A percentile compares a stretch with the other conserved stretches of the same genome.
Conservation (phyloP, 2,329 filamentous ascomycete genomes). For the Clonostachys chloroleuca region DNA sequence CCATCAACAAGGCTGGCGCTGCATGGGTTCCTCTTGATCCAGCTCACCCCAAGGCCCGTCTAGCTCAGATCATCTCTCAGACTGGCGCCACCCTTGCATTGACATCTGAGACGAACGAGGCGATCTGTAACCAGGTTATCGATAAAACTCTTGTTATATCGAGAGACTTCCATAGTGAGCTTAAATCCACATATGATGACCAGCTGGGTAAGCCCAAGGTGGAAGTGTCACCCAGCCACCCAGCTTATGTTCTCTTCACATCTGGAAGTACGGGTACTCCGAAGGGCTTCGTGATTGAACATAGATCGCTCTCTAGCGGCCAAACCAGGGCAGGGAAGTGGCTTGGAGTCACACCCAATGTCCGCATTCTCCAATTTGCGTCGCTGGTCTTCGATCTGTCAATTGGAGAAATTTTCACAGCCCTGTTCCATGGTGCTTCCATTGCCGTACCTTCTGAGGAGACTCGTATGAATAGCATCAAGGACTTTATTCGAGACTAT, state of each 20-base stretch:
- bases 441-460: slow-evolving; percentile 11
- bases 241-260: slow-evolving; percentile 17
- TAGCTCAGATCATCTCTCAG: slow-evolving; percentile 3
- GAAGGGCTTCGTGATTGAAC: slow-evolving; percentile 25
- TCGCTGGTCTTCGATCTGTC: slow-evolving; percentile 45
- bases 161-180: too few species aligned
- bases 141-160: background rate
- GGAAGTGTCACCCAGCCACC: background rate
- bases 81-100: slow-evolving; percentile 1
- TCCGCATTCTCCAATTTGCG: slow-evolving; percentile 30
- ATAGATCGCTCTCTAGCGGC: slow-evolving; percentile 47
- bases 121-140: slow-evolving; percentile 3
- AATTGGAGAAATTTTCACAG: slow-evolving; percentile 18
- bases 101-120: background rate
- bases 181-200: background rate
- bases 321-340: slow-evolving; percentile 28
- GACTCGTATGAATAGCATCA: background rate
- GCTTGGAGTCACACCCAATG: slow-evolving; percentile 1
- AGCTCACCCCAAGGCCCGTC: slow-evolving; percentile 2
- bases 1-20: slow-evolving; percentile 21
- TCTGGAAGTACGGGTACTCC: slow-evolving; percentile 18
- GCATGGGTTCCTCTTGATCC: slow-evolving; percentile 21
- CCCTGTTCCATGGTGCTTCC: slow-evolving; percentile 9
- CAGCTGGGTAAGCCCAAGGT: background rate
- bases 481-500: background rate